A percentile compares a stretch with the other conserved stretches of the same genome.
Evolutionary conservation across 2,329 filamentous ascomycete genomes (phyloP).

Genomic region (Aureobasidium zeae): DNA sequence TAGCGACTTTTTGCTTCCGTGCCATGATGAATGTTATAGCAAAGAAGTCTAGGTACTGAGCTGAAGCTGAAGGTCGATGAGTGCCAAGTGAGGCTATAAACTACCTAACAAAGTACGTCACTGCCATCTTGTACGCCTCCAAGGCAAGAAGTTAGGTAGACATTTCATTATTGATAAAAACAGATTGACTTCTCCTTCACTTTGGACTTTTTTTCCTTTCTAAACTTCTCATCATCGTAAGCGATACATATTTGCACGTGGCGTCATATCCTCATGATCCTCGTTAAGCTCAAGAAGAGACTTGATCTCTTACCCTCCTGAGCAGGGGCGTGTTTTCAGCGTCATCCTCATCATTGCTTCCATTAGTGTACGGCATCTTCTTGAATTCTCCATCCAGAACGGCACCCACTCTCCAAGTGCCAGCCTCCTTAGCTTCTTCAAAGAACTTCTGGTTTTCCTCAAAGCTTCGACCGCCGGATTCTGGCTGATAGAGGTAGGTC

Average conservation of each 20-base stretch:
- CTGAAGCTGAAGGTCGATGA: too few species aligned
- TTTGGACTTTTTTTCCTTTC: too few species aligned
- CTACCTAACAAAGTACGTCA: too few species aligned
- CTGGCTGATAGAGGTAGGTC: slow-evolving; percentile 46
- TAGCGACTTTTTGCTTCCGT: slow-evolving; percentile 15
- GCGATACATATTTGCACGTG: too few species aligned
- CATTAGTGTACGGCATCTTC: slow-evolving; percentile 35
- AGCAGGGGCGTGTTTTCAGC: slow-evolving; percentile 40
- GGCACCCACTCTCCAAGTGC: slow-evolving; percentile 45
- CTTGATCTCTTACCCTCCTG: slow-evolving; percentile 36
- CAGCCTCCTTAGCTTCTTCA: slow-evolving; percentile 40
- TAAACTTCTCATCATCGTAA: neutral
- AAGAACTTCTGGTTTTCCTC: slow-evolving; percentile 55
- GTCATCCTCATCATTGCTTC: slow-evolving; percentile 30
- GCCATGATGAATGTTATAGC: slow-evolving; percentile 16
- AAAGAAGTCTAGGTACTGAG: too few species aligned
- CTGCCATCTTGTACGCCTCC: too few species aligned
- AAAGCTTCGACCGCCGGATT: slow-evolving; percentile 49
- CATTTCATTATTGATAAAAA: too few species aligned
- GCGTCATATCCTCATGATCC: neutral
- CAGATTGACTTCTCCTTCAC: neutral
- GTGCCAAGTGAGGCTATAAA: too few species aligned
- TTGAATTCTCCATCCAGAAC: slow-evolving; percentile 45
- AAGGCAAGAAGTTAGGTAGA: too few species aligned
- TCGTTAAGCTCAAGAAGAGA: neutral